phyloP scores from a whole-genome alignment of 108 stramenopile species.

The Fragilariopsis cylindrus region DNA sequence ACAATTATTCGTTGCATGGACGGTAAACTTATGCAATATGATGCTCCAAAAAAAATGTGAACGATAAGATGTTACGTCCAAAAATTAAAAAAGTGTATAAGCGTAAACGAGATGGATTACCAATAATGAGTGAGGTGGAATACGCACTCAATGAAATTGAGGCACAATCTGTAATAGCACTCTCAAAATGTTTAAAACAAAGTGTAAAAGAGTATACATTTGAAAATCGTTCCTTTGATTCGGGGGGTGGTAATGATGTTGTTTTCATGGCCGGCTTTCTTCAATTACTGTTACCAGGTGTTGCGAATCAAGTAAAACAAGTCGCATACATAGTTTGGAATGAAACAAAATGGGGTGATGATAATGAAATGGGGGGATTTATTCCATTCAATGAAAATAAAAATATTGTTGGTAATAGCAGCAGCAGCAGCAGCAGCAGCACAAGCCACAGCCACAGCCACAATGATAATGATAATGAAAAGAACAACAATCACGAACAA shows the following conservation, averaged over 20 bases:
- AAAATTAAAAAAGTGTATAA: background rate
- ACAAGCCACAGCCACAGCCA: background rate
- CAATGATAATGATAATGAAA: background rate
- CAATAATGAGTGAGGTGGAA: conserved; percentile 4
- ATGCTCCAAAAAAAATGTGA: too few relatives aligned
- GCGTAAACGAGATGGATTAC: background rate
- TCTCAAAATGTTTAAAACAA: background rate
- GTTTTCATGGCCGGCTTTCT: conserved; percentile 14
- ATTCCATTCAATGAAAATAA: too few relatives aligned
- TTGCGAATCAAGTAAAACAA: background rate
- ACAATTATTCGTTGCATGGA: background rate
- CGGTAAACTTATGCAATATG: background rate
- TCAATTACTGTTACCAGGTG: conserved; percentile 21
- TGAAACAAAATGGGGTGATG: background rate
- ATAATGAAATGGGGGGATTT: background rate
- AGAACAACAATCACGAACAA: background rate
- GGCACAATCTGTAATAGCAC: background rate
- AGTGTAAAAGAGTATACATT: background rate
- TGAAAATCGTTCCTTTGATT: background rate
- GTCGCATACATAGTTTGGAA: conserved; percentile 16
- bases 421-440: too few relatives aligned
- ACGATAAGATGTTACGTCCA: background rate
- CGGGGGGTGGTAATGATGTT: conserved; percentile 20
- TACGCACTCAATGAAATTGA: conserved; percentile 3
- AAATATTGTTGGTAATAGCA: too few relatives aligned